Base-by-base conservation (phyloP, 2,329 filamentous ascomycete species). In the Plenodomus biglobosus region DNA sequence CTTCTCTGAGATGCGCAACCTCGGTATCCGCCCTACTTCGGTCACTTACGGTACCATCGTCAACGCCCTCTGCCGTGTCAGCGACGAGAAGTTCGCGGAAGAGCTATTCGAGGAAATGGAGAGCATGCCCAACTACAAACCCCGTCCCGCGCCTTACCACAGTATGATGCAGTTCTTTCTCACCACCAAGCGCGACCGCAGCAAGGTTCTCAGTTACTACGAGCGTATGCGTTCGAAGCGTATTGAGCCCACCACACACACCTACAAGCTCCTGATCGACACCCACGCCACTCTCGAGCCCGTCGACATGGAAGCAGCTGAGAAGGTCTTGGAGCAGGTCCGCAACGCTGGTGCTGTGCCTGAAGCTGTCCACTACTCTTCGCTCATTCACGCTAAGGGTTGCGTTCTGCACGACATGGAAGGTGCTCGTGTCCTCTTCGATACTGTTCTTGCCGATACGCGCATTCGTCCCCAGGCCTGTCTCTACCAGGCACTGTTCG, bases 41-140 rank as follows among this genome's bases (percentile, higher is more conserved):
- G 94, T 99, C 48, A 99, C 94, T 0, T 99, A 99, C 65, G 94
- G 94, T 54, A 99, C 94, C 11, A 92, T 99, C 64, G 92, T 99
- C 75, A 99, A 99, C 64, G 94, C 94, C 19, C 83, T 99, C 13
- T 96, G 92, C 80, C 89, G 94, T 62, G 94, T 97, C 46, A 96
- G 91, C 59, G 94, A 99, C 62, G 92, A 97, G 76, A 95, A 92
- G 68, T 96, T 96, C 70, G 94, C 94, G 21, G 94, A 96, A 68
- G 91, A 97, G 74, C 84, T 97, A 62, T 99, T 99, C 68, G 91
- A 97, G 68, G 94, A 99, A 77, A 99, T 99, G 94, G 94, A 99
- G 78, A 85, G 87, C 39, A 96, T 95, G 87, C 87, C 91, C 48
- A 99, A 99, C 78, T 99, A 99, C 83, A 97, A 96, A 79, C 90